Conservation (phyloP, 306 rosid species). For the Morella rubra region DNA sequence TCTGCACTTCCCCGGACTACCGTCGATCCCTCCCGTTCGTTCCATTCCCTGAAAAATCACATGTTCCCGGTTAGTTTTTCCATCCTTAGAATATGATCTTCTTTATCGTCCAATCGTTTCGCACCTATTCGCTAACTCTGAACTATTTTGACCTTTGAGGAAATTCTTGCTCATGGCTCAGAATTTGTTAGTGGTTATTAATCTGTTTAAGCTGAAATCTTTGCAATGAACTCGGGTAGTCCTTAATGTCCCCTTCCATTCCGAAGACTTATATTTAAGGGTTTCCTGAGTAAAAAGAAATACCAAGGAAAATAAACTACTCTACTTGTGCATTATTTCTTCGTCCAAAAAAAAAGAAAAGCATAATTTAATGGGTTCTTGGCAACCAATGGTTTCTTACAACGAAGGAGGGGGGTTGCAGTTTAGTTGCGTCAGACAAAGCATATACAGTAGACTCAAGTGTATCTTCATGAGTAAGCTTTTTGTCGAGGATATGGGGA, state of each 20-base stretch:
- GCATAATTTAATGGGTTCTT: too few species aligned
- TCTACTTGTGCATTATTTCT: too few species aligned
- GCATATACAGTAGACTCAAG: too few species aligned
- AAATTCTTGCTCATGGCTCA: neutral
- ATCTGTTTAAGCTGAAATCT: neutral
- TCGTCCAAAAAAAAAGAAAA: too few species aligned
- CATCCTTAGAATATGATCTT: too few species aligned
- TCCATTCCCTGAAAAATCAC: constrained; percentile 17
- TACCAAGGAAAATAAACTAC: neutral
- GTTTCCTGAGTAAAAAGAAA: too few species aligned
- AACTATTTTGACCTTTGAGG: neutral
- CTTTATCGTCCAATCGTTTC: neutral
- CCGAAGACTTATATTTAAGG: neutral
- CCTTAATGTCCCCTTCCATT: neutral
- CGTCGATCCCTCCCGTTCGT: constrained; percentile 27
- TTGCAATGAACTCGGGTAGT: neutral
- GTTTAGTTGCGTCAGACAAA: too few species aligned
- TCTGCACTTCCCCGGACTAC: constrained; percentile 32
- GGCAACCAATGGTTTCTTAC: too few species aligned
- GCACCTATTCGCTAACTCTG: neutral
- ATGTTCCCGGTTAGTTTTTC: constrained; percentile 28
- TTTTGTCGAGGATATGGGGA: neutral
- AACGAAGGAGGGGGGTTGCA: too few species aligned
- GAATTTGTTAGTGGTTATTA: neutral
- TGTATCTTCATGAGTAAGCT: neutral